Conservation (phyloP, 2,329 filamentous ascomycete species). For the Zasmidium angulare region DNA sequence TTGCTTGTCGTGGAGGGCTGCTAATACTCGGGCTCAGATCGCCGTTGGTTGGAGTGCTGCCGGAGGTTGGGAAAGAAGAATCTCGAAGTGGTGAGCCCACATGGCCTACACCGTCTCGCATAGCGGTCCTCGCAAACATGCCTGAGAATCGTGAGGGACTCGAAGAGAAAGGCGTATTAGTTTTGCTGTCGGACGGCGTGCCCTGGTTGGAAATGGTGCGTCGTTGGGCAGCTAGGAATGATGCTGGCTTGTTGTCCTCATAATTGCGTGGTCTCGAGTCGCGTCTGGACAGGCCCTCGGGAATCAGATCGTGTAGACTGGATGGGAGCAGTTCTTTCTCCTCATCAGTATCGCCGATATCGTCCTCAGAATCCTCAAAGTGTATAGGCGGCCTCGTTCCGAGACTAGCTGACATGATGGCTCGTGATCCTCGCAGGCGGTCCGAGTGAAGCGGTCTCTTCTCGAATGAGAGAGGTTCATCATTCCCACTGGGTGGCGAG, state of each 20-base stretch:
- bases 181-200: conserved; percentile 40
- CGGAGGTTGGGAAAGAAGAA: conserved; percentile 32
- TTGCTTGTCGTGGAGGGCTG: conserved; percentile 56
- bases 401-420: conserved; percentile 62
- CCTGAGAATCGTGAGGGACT: conserved; percentile 64
- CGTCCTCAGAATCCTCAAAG: conserved; percentile 52
- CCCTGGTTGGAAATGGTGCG: conserved; percentile 45
- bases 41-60: conserved; percentile 19
- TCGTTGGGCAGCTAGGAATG: conserved; percentile 34
- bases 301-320: conserved; percentile 62
- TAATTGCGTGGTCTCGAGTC: conserved; percentile 60
- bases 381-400: conserved; percentile 41
- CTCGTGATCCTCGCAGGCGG: conserved; percentile 56
- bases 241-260: conserved; percentile 44
- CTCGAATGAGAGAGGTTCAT: conserved; percentile 66
- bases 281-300: conserved; percentile 60
- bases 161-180: conserved; percentile 56
- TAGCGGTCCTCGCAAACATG: conserved; percentile 46
- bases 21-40: conserved; percentile 47
- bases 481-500: conserved; percentile 62
- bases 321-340: conserved; percentile 88
- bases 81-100: conserved; percentile 67
- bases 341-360: conserved; percentile 66
- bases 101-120: conserved; percentile 52
- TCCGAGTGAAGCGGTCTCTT: conserved; percentile 64